Conservation (phyloP, 768 basidiomycete genomes). For the Xerocomellus intermedius region DNA sequence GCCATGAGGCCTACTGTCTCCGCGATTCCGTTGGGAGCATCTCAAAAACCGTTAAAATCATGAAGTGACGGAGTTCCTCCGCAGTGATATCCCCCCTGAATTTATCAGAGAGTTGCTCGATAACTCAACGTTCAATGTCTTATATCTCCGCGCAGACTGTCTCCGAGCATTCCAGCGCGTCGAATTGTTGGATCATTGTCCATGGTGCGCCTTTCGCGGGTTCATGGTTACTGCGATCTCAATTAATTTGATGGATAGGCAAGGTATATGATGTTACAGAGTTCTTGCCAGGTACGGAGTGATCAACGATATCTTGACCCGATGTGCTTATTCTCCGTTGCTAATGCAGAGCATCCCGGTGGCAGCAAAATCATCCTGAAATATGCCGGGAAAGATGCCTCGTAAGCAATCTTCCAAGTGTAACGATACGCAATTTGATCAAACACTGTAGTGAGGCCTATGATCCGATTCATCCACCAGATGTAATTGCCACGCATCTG, state of each 20-base stretch:
- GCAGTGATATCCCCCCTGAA: background rate
- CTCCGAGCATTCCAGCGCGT: conserved; percentile 49
- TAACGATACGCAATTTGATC: background rate
- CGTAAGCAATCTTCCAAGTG: conserved; percentile 42
- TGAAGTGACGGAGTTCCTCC: background rate
- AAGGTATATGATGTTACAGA: conserved; percentile 76
- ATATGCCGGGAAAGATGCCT: conserved; percentile 86
- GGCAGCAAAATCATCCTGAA: conserved; percentile 81
- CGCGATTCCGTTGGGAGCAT: conserved; percentile 12
- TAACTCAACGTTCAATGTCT: conserved; percentile 13
- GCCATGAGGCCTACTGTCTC: conserved; percentile 6
- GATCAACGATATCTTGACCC: conserved; percentile 37
- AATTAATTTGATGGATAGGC: conserved; percentile 67
- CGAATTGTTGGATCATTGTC: conserved; percentile 78
- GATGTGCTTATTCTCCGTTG: background rate
- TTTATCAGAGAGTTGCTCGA: background rate
- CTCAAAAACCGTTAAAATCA: conserved; percentile 9
- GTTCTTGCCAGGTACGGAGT: conserved; percentile 65
- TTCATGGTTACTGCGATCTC: conserved; percentile 41
- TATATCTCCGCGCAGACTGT: conserved; percentile 43
- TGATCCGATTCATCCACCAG: conserved; percentile 84
- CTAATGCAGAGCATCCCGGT: conserved; percentile 58
- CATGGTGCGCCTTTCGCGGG: conserved; percentile 47
- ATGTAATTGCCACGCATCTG: conserved; percentile 72
- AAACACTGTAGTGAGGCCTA: conserved; percentile 54